A percentile compares a stretch with the other conserved stretches of the same genome.
These are phyloP conservation scores for Stereocaulon alpinum DNA, from an alignment of 495 filamentous ascomycete genomes.

Conservation along the genomic window DNA sequence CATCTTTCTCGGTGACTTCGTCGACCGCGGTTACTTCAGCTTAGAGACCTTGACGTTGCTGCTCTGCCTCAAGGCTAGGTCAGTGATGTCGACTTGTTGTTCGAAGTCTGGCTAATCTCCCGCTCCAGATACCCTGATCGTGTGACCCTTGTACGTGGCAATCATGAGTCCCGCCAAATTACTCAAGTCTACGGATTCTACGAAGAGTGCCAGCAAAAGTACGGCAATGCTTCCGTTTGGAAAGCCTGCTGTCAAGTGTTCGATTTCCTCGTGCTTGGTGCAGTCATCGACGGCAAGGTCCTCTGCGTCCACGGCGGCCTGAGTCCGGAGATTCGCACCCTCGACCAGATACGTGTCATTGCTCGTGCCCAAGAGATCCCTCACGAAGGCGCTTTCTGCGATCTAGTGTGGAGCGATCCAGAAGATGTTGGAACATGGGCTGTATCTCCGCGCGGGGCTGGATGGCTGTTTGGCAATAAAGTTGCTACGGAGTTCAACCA, in stretches of 20 bases:
- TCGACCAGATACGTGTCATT: slow-evolving; percentile 96
- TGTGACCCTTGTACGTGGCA: slow-evolving; percentile 91
- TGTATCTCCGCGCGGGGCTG: slow-evolving; percentile 85
- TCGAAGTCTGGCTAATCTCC: slow-evolving; percentile 1
- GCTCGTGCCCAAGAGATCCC: slow-evolving; percentile 95
- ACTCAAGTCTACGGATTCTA: slow-evolving; percentile 99
- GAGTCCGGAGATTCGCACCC: slow-evolving; percentile 88
- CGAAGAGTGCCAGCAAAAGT: slow-evolving; percentile 96
- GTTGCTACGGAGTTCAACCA: slow-evolving; percentile 99
- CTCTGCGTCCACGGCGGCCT: slow-evolving; percentile 96
- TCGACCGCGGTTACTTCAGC: slow-evolving; percentile 95
- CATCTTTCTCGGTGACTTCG: slow-evolving; percentile 93
- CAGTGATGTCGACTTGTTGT: slow-evolving; percentile 24
- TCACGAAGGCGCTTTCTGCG: slow-evolving; percentile 96
- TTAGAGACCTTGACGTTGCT: slow-evolving; percentile 91
- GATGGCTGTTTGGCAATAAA: slow-evolving; percentile 96
- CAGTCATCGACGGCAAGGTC: slow-evolving; percentile 93
- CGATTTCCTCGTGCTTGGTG: slow-evolving; percentile 91
- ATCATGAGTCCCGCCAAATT: slow-evolving; percentile 96
- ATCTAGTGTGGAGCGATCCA: slow-evolving; percentile 96
- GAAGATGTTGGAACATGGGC: slow-evolving; percentile 99
- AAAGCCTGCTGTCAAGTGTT: slow-evolving; percentile 99
- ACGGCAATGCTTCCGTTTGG: slow-evolving; percentile 97
- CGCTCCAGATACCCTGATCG: slow-evolving; percentile 72
- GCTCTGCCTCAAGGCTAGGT: slow-evolving; percentile 96